phyloP scores from a whole-genome alignment of 768 basidiomycete genomes.

The Coprinellus micaceus region DNA sequence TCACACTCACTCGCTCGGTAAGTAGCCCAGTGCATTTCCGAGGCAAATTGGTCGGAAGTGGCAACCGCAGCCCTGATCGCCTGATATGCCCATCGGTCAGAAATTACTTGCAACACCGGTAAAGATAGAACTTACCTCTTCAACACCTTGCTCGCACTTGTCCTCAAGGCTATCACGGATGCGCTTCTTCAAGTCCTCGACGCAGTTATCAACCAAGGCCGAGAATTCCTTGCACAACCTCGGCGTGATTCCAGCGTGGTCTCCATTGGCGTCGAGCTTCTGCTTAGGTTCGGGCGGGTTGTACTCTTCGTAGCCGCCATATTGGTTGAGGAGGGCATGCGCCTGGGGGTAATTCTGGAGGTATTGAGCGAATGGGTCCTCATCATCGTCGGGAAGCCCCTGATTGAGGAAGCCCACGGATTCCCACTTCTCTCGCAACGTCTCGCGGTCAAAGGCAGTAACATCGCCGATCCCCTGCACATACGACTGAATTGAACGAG shows the following conservation, averaged over 20 bases:
- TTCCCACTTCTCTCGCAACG: slow-evolving; percentile 52
- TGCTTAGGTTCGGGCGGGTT: slow-evolving; percentile 28
- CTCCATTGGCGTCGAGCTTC: slow-evolving; percentile 41
- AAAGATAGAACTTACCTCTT: slow-evolving; percentile 33
- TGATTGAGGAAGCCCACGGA: slow-evolving; percentile 29
- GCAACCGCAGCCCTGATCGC: slow-evolving; percentile 43
- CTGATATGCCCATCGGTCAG: slow-evolving; percentile 19
- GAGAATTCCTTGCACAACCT: slow-evolving; percentile 48
- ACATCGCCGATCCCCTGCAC: slow-evolving; percentile 51
- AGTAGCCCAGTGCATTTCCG: slow-evolving; percentile 57
- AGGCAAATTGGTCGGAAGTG: slow-evolving; percentile 47
- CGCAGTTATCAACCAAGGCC: slow-evolving; percentile 40
- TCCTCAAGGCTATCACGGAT: slow-evolving; percentile 58
- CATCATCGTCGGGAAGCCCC: slow-evolving; percentile 5
- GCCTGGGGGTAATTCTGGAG: no score
- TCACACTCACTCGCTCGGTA: slow-evolving; percentile 50
- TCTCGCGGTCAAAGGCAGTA: slow-evolving; percentile 46
- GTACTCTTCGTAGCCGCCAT: slow-evolving; percentile 14
- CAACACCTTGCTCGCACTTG: slow-evolving; percentile 50
- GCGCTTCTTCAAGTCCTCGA: slow-evolving; percentile 42
- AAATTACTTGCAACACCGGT: not conserved
- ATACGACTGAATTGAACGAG: slow-evolving; percentile 44
- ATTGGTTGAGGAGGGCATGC: not conserved
- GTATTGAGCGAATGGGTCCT: not conserved
- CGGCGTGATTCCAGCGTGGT: slow-evolving; percentile 44